Conservation (phyloP, 2,329 filamentous ascomycete genomes). For the Ophidiomyces ophidiicola region DNA sequence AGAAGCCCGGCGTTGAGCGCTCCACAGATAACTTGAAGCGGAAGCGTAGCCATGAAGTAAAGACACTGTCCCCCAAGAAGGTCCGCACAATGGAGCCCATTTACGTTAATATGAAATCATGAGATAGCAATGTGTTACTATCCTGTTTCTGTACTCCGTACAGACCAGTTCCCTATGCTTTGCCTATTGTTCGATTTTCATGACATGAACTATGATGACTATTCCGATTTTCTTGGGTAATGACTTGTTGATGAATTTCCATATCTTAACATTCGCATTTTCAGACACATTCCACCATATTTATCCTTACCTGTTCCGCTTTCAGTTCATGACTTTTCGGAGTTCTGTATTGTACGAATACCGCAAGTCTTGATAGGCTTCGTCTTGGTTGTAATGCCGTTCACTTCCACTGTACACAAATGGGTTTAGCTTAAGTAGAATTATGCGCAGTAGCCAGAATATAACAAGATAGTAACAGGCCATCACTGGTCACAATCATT, state of each 20-base stretch:
- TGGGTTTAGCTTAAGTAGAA: constrained; percentile 5
- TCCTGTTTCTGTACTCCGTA: neutral
- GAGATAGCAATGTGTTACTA: neutral
- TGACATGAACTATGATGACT: neutral
- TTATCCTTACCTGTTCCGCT: neutral
- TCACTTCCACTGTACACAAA: neutral
- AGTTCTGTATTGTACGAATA: constrained; percentile 6
- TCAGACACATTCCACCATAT: too few species aligned
- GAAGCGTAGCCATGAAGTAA: constrained; percentile 28
- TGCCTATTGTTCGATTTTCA: neutral
- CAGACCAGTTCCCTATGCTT: neutral
- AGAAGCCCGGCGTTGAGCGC: constrained; percentile 40
- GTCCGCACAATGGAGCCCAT: constrained; percentile 38
- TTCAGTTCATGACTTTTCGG: neutral
- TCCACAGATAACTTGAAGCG: constrained; percentile 25
- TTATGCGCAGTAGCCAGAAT: too few species aligned
- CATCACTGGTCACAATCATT: neutral
- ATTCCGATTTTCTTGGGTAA: constrained; percentile 2
- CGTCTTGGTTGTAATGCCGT: neutral
- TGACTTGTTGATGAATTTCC: constrained; percentile 1
- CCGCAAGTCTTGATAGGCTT: neutral
- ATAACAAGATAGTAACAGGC: too few species aligned
- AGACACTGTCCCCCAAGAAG: constrained; percentile 37
- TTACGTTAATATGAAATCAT: constrained; percentile 45
- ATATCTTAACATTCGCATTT: too few species aligned